Evolutionary conservation across 164 flowering plant genomes (phyloP).

Genomic region (Magnolia changhungtana): DNA sequence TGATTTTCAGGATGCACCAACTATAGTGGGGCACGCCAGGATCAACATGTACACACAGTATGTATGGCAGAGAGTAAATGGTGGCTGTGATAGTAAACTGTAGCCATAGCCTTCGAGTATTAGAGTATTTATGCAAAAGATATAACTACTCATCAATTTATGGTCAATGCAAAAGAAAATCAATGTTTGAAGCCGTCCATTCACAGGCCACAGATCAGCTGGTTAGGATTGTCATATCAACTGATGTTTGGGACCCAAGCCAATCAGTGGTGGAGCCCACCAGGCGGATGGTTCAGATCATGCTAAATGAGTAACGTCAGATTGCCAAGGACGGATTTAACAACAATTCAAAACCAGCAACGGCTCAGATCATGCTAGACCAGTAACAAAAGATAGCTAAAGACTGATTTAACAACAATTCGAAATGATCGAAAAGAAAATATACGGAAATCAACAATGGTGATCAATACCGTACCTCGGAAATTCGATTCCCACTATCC

Average conservation of each 20-base stretch:
- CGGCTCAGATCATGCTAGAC: background rate
- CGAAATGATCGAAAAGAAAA: background rate
- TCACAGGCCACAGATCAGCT: background rate
- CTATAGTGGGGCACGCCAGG: no score
- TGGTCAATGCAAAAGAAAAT: background rate
- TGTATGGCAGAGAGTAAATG: background rate
- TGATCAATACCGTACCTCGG: slow-evolving; percentile 49
- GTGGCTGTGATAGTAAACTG: background rate
- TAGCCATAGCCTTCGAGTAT: background rate
- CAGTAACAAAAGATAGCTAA: background rate
- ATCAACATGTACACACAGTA: background rate
- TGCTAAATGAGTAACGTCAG: background rate
- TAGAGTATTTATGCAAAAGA: background rate
- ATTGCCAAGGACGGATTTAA: background rate
- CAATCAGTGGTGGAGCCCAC: background rate
- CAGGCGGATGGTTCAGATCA: background rate
- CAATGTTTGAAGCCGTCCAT: background rate
- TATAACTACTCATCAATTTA: no score
- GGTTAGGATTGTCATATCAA: no score
- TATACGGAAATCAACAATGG: background rate
- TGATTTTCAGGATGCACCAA: no score
- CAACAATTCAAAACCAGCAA: background rate
- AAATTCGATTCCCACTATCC: slow-evolving; percentile 51
- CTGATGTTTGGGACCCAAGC: background rate
- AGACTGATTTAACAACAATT: background rate